Conservation (phyloP, 495 filamentous ascomycete species). For the Pseudevernia furfuracea region DNA sequence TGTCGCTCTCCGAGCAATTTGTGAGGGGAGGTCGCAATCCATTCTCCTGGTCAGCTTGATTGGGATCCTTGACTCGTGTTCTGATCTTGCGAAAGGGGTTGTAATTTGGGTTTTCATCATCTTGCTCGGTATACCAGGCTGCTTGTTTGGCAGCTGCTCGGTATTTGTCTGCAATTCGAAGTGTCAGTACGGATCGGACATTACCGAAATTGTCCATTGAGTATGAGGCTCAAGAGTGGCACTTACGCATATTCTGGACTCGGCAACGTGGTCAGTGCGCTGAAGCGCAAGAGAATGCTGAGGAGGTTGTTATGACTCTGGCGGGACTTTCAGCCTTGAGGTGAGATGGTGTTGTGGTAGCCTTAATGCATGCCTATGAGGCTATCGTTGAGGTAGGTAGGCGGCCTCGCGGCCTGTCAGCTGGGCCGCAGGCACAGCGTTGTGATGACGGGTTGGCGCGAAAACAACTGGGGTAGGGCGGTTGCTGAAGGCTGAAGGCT, state of each 20-base stretch:
- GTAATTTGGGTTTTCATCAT: conserved; percentile 30
- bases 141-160: conserved; percentile 37
- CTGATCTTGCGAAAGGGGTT: conserved; percentile 41
- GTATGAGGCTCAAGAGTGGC: neutral
- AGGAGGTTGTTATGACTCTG: conserved; percentile 5
- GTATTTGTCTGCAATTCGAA: conserved; percentile 35
- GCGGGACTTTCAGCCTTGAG: neutral
- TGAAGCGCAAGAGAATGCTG: neutral
- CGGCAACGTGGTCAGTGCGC: neutral
- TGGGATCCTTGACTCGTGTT: neutral
- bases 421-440: neutral
- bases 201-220: neutral
- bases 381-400: too few relatives aligned
- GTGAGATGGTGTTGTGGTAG: neutral
- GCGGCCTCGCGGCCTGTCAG: too few relatives aligned
- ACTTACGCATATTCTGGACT: conserved; percentile 24
- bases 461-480: neutral
- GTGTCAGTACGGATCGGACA: conserved; percentile 12
- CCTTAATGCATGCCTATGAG: too few relatives aligned
- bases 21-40: conserved; percentile 5
- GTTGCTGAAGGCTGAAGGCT: neutral
- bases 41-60: conserved; percentile 19
- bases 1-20: conserved; percentile 20
- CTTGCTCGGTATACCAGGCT: conserved; percentile 44
- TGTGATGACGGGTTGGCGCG: neutral